Conservation (phyloP, 176 grass and related monocot genomes). For the Stipa capillata region DNA sequence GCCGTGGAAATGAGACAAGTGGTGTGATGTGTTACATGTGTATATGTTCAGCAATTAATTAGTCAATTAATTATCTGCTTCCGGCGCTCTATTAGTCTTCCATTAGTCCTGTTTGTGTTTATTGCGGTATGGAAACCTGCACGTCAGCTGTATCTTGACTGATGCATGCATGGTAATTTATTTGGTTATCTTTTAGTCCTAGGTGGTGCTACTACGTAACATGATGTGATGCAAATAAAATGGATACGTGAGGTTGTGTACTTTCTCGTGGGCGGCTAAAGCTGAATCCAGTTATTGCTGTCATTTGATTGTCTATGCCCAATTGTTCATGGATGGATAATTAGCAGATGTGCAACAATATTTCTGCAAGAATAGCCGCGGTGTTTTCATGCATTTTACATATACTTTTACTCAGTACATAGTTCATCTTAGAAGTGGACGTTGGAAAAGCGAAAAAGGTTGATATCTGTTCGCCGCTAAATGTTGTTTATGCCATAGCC, state of each 20-base stretch:
- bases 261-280: not conserved
- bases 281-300: not conserved
- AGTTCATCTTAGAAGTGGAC: too few species aligned
- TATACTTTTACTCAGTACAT: too few species aligned
- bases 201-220: not conserved
- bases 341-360: too few species aligned
- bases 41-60: not conserved
- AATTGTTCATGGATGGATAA: too few species aligned
- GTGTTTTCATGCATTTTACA: too few species aligned
- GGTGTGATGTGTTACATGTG: not conserved
- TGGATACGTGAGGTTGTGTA: not conserved
- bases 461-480: too few species aligned
- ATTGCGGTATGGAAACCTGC: not conserved
- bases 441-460: too few species aligned
- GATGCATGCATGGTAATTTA: not conserved
- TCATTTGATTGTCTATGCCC: too few species aligned
- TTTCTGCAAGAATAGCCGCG: too few species aligned
- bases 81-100: not conserved
- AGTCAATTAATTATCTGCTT: not conserved
- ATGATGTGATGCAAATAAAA: not conserved
- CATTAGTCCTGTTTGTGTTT: conserved; percentile 4
- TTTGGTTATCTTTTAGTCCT: not conserved
- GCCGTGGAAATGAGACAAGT: not conserved
- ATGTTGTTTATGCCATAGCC: not conserved
- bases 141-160: conserved; percentile 19